These are phyloP conservation scores for Protomyces inouyei DNA, from an alignment of 1,139 yeast genomes.

Conservation along the genomic window DNA sequence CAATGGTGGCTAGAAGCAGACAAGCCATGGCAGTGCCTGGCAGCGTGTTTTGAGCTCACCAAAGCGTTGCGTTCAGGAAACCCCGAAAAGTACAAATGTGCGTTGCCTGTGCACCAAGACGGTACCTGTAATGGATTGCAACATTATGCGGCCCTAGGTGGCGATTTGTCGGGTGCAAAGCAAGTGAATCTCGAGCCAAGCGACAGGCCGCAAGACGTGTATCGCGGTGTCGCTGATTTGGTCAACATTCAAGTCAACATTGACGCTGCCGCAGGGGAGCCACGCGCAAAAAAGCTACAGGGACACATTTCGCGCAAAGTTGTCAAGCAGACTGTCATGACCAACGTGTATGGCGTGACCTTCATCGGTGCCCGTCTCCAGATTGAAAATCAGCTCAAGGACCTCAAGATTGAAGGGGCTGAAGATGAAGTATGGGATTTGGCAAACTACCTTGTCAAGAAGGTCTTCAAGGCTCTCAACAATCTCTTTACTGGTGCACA, in stretches of 20 bases:
- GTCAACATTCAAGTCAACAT: conserved; percentile 53
- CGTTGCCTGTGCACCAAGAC: conserved; percentile 92
- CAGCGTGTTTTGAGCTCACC: conserved; percentile 73
- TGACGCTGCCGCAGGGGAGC: conserved; percentile 57
- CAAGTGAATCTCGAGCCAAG: conserved; percentile 84
- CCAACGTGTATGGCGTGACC: conserved; percentile 97
- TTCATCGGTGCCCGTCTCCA: conserved; percentile 89
- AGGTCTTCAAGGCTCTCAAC: conserved; percentile 78
- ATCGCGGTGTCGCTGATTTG: conserved; percentile 70
- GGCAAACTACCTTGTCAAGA: conserved; percentile 66
- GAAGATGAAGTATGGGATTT: conserved; percentile 34
- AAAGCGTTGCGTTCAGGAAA: conserved; percentile 67
- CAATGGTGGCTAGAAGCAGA: conserved; percentile 87
- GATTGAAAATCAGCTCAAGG: conserved; percentile 49
- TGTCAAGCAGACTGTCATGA: conserved; percentile 97
- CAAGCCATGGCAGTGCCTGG: conserved; percentile 92
- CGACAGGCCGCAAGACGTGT: conserved; percentile 87
- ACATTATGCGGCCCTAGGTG: conserved; percentile 97
- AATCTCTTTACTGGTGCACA: conserved; percentile 90
- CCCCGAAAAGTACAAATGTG: conserved; percentile 70
- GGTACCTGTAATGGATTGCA: conserved; percentile 97
- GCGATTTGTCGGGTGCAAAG: conserved; percentile 88
- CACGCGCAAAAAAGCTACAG: conserved; percentile 50
- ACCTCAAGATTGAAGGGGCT: conserved; percentile 34
- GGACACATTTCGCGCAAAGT: conserved; percentile 76